Conservation (phyloP, 345 rosid genomes). For the Luvunga scandens region DNA sequence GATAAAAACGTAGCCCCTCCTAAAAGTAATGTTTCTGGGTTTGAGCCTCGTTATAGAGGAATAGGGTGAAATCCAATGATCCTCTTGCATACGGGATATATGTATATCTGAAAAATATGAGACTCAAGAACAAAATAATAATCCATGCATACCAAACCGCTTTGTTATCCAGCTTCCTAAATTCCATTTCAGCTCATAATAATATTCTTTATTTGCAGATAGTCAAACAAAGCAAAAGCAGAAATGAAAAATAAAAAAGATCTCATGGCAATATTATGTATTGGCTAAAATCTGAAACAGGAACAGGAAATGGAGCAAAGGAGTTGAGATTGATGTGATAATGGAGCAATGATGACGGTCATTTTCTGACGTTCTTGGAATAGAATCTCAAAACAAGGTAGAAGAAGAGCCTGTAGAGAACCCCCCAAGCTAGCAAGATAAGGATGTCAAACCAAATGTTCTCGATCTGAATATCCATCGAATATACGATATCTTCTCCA, state of each 20-base stretch:
- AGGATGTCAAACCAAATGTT: constrained; percentile 46
- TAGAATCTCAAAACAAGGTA: constrained; percentile 52
- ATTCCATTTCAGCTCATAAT: neutral
- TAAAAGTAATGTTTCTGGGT: no score
- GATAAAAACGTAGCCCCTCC: no score
- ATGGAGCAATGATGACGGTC: neutral
- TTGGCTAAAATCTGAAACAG: neutral
- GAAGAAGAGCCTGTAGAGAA: constrained; percentile 52
- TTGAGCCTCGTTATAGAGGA: no score
- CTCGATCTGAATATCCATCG: constrained; percentile 44
- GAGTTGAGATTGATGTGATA: neutral
- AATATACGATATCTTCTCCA: constrained; percentile 46
- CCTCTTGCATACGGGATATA: no score
- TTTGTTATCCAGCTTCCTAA: neutral
- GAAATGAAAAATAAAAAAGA: no score
- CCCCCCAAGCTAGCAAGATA: constrained; percentile 64
- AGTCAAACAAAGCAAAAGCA: neutral
- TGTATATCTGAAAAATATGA: no score
- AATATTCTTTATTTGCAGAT: neutral
- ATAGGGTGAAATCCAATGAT: no score
- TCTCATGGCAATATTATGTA: neutral
- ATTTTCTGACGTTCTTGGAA: constrained; percentile 55
- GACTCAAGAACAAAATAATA: no score
- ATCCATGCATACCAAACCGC: no score
- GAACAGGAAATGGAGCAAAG: neutral